phyloP scores from a whole-genome alignment of 495 filamentous ascomycete species.

The Stereocaulon alpinum region DNA sequence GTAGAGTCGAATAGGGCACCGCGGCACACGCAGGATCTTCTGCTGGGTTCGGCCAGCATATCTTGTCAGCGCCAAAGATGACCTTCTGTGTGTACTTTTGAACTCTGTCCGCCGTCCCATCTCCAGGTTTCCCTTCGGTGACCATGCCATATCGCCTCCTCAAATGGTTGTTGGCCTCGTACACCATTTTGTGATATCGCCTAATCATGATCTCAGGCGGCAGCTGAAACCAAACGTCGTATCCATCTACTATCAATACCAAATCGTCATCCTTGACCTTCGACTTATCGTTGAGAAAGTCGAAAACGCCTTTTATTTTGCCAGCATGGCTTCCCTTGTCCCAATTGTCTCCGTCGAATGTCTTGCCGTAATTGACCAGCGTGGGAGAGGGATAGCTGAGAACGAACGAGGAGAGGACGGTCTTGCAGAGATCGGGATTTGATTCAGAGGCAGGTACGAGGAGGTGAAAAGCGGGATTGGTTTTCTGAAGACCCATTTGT shows the following conservation, averaged over 20 bases:
- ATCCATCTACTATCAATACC: conserved; percentile 47
- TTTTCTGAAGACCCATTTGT: conserved; percentile 31
- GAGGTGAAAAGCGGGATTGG: conserved; percentile 50
- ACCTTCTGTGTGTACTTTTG: conserved; percentile 46
- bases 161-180: conserved; percentile 40
- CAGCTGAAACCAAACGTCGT: conserved; percentile 52
- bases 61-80: conserved; percentile 51
- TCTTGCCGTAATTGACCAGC: conserved; percentile 39
- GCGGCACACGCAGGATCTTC: conserved; percentile 42
- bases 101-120: conserved; percentile 26
- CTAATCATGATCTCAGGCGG: conserved; percentile 47
- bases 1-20: conserved; percentile 45
- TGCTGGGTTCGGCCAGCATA: conserved; percentile 38
- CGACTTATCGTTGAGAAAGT: conserved; percentile 41
- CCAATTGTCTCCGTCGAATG: conserved; percentile 23
- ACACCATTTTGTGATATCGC: conserved; percentile 41
- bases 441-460: conserved; percentile 42
- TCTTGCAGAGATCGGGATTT: conserved; percentile 47
- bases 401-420: conserved; percentile 48
- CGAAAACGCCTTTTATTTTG: conserved; percentile 40
- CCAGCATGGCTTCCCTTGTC: conserved; percentile 24
- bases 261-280: conserved; percentile 47
- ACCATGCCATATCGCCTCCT: conserved; percentile 38
- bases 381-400: conserved; percentile 53
- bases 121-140: conserved; percentile 26